Evolutionary conservation across 768 basidiomycete genomes (phyloP).

Genomic region (Paxillus involutus): DNA sequence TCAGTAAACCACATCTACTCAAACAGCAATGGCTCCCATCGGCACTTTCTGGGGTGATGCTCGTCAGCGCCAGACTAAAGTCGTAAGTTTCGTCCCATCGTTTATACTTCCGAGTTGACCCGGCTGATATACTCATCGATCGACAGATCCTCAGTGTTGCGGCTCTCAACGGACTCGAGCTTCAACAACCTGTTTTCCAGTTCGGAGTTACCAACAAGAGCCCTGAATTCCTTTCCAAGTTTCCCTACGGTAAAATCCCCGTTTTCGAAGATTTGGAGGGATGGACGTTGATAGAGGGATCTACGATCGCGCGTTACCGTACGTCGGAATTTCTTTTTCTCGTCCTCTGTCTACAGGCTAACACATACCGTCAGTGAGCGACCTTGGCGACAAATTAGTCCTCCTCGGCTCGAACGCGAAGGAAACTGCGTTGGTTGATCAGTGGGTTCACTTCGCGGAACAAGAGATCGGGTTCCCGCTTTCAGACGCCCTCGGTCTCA

Average conservation of each 20-base stretch:
- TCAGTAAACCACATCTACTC: not conserved
- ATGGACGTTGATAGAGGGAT: conserved; percentile 15
- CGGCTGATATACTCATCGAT: not conserved
- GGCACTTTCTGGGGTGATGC: conserved; percentile 16
- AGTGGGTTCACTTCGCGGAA: conserved; percentile 22
- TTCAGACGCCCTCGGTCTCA: not conserved
- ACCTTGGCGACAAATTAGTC: conserved; percentile 7
- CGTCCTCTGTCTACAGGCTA: not conserved
- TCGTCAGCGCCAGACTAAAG: conserved; percentile 15
- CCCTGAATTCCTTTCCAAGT: conserved; percentile 10
- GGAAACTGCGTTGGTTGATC: conserved; percentile 13
- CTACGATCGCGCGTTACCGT: conserved; percentile 19
- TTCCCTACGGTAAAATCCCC: conserved; percentile 19
- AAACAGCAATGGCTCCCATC: conserved; percentile 11
- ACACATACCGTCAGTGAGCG: conserved; percentile 6
- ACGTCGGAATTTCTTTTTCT: not conserved
- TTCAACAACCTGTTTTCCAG: conserved; percentile 2
- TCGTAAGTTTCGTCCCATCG: conserved; percentile 1
- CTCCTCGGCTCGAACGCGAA: conserved; percentile 13
- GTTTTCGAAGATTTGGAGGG: conserved; percentile 18
- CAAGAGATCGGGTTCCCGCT: conserved; percentile 4
- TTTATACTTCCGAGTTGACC: not conserved
- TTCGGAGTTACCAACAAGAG: conserved; percentile 11
- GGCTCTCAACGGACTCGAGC: conserved; percentile 15
- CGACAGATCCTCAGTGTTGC: conserved; percentile 20